These are phyloP conservation scores for Eucalyptus sp. DNA, from an alignment of 345 rosid species.

Conservation along the genomic window DNA sequence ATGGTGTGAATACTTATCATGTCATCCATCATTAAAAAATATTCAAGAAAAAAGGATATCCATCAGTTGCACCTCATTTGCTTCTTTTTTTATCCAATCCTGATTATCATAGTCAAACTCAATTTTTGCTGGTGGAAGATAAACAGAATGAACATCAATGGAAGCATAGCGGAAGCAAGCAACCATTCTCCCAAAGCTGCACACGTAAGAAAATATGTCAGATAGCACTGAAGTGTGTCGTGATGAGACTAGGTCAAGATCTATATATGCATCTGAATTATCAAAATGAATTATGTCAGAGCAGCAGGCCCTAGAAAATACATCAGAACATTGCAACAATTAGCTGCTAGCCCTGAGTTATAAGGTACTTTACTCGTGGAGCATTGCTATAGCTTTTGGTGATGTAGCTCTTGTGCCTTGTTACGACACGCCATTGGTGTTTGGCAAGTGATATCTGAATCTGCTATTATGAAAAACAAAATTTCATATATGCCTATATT, in stretches of 20 bases:
- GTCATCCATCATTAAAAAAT: neutral
- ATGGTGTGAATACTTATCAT: neutral
- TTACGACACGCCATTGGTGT: neutral
- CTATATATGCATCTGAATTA: neutral
- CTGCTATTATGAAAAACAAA: neutral
- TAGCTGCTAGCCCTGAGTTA: neutral
- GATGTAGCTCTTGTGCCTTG: neutral
- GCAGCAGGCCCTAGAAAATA: neutral
- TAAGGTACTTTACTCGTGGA: neutral
- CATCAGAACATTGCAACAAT: neutral
- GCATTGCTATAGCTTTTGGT: neutral
- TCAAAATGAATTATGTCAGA: neutral
- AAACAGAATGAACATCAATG: conserved; percentile 70
- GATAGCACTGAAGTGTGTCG: neutral
- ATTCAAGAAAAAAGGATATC: neutral
- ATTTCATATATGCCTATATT: neutral
- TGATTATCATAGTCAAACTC: conserved; percentile 65
- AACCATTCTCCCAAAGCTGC: conserved; percentile 91
- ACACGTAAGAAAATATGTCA: neutral
- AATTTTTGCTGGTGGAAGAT: conserved; percentile 71
- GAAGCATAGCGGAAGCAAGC: conserved; percentile 98
- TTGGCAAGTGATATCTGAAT: neutral
- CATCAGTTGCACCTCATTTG: conserved; percentile 41
- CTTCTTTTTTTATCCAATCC: conserved; percentile 84
- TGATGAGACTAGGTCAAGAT: neutral